Percentiles rank a stretch among this genome's conserved stretches.
These are phyloP conservation scores for Carex arenaria DNA, from an alignment of 202 grass and related monocot genomes.

Conservation along the genomic window DNA sequence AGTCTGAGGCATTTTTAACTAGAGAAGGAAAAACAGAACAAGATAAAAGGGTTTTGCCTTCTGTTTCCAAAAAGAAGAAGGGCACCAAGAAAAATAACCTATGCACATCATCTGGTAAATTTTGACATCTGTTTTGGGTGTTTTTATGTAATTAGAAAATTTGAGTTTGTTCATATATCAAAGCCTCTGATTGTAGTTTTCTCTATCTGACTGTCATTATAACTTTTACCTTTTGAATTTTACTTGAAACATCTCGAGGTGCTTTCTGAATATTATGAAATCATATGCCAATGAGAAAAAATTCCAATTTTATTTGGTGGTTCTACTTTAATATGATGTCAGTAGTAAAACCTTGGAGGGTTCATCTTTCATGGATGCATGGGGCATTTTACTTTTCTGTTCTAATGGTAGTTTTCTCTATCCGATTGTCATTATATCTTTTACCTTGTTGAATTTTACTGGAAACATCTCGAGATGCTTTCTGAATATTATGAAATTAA, in stretches of 20 bases:
- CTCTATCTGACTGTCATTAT: not conserved
- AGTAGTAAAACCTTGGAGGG: not conserved
- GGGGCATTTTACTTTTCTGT: not conserved
- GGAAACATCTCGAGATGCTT: not conserved
- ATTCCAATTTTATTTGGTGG: not conserved
- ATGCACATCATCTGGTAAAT: conserved; percentile 21
- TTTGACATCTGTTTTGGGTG: conserved; percentile 1
- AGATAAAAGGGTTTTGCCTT: conserved; percentile 36
- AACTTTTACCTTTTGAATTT: not conserved
- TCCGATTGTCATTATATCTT: not conserved
- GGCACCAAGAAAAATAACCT: conserved; percentile 47
- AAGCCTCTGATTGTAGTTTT: not conserved
- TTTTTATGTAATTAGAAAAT: not conserved
- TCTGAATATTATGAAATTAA: not conserved
- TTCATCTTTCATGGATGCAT: not conserved
- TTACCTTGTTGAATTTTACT: not conserved
- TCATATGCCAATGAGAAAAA: not conserved
- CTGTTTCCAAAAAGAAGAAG: conserved; percentile 51
- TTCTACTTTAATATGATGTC: not conserved
- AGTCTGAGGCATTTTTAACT: conserved; percentile 80
- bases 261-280: not conserved
- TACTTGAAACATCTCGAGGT: not conserved
- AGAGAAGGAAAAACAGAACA: conserved; percentile 32
- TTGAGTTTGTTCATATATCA: not conserved
- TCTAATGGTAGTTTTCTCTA: not conserved